phyloP scores from a whole-genome alignment of 352 stramenopile species.

The Pythium periplocum region DNA sequence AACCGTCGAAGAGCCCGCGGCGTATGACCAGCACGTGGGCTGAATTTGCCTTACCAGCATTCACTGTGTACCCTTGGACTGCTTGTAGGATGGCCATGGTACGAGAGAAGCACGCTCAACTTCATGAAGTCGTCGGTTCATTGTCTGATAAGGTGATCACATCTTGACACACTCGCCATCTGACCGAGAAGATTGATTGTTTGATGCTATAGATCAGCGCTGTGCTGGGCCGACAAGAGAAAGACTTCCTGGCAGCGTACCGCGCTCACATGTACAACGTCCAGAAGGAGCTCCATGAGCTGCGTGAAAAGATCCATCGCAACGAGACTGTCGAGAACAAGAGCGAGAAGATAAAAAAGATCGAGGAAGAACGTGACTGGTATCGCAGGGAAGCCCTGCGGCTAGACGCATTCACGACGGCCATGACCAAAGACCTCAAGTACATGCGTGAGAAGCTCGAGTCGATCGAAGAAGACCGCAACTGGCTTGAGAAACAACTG shows the following conservation, averaged over 20 bases:
- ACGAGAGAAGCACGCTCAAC: conserved; percentile 71
- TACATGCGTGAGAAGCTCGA: conserved; percentile 91
- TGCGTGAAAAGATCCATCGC: conserved; percentile 84
- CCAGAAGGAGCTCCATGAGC: conserved; percentile 91
- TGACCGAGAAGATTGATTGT: not conserved
- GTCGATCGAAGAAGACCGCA: conserved; percentile 87
- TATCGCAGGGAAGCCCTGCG: conserved; percentile 89
- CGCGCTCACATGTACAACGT: conserved; percentile 95
- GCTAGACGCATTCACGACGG: conserved; percentile 87
- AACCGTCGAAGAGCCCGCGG: conserved; percentile 35
- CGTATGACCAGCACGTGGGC: conserved; percentile 18
- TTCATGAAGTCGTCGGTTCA: conserved; percentile 74
- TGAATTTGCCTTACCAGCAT: no score
- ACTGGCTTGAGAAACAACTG: conserved; percentile 91
- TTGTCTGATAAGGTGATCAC: conserved; percentile 67
- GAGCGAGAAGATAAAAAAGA: conserved; percentile 89
- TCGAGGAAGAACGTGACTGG: conserved; percentile 93
- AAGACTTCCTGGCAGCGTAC: conserved; percentile 91
- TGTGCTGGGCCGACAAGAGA: conserved; percentile 88
- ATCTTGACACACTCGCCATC: no score
- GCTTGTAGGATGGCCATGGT: conserved; percentile 65
- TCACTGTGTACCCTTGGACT: not conserved
- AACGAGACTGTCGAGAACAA: conserved; percentile 88
- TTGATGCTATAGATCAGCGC: conserved; percentile 57
- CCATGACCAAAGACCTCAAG: conserved; percentile 91